phyloP scores from a whole-genome alignment of 495 filamentous ascomycete species.

The Margaritispora aquatica region DNA sequence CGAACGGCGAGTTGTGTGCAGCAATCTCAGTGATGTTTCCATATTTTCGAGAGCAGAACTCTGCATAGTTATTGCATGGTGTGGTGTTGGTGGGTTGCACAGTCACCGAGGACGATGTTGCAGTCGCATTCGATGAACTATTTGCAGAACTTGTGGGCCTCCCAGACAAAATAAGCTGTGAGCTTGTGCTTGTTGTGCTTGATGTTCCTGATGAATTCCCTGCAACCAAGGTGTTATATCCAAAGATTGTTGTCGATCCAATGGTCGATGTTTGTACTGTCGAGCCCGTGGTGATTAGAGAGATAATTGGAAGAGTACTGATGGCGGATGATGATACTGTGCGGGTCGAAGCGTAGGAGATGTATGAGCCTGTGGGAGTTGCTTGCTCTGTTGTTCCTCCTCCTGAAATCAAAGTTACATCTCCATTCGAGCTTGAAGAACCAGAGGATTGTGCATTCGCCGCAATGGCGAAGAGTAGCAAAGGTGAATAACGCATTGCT shows the following conservation, averaged over 20 bases:
- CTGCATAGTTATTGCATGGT: slow-evolving; percentile 79
- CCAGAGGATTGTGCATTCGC: slow-evolving; percentile 14
- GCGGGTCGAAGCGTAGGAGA: slow-evolving; percentile 34
- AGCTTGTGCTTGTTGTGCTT: slow-evolving; percentile 11
- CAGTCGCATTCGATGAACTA: slow-evolving; percentile 27
- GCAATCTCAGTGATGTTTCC: slow-evolving; percentile 87
- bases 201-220: slow-evolving; percentile 29
- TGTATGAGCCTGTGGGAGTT: slow-evolving; percentile 33
- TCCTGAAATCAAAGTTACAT: slow-evolving; percentile 12
- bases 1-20: slow-evolving; percentile 85
- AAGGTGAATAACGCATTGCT: slow-evolving; percentile 18
- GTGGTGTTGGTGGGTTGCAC: slow-evolving; percentile 56
- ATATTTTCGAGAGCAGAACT: slow-evolving; percentile 78
- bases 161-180: slow-evolving; percentile 29
- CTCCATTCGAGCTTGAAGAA: neutral
- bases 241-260: slow-evolving; percentile 22
- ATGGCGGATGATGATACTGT: slow-evolving; percentile 20
- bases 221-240: slow-evolving; percentile 4
- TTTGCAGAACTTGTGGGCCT: slow-evolving; percentile 28
- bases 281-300: slow-evolving; percentile 18
- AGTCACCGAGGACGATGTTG: slow-evolving; percentile 33
- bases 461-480: slow-evolving; percentile 23
- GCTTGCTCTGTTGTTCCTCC: slow-evolving; percentile 23
- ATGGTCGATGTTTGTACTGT: slow-evolving; percentile 18
- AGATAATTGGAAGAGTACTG: slow-evolving; percentile 14